Conservation (phyloP, 345 rosid species). For the Conringia planisiliqua region DNA sequence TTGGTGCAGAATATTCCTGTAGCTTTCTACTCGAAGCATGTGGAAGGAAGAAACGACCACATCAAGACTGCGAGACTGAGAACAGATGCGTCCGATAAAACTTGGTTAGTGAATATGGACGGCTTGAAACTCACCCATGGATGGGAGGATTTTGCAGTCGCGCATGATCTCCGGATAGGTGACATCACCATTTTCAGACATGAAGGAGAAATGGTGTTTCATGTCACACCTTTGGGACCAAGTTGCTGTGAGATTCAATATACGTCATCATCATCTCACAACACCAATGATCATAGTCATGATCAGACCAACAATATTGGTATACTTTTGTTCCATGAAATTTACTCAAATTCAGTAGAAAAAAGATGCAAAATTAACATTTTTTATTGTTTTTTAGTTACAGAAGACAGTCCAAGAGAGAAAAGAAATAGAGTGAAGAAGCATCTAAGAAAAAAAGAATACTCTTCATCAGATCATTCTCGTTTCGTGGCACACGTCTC, state of each 20-base stretch:
- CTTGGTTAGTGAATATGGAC: constrained; percentile 26
- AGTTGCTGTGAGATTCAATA: constrained; percentile 24
- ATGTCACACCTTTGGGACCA: constrained; percentile 29
- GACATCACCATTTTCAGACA: constrained; percentile 22
- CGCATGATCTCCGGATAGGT: constrained; percentile 26
- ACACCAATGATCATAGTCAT: background rate
- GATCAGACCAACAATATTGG: constrained; percentile 1
- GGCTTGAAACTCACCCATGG: constrained; percentile 18
- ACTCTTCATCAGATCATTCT: background rate
- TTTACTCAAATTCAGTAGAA: background rate
- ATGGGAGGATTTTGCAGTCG: constrained; percentile 22
- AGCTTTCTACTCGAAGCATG: constrained; percentile 12
- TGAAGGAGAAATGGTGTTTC: constrained; percentile 27
- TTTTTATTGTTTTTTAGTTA: background rate
- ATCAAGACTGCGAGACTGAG: constrained; percentile 14
- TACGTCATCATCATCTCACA: constrained; percentile 10
- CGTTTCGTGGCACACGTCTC: constrained; percentile 14
- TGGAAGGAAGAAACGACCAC: constrained; percentile 13
- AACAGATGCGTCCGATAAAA: constrained; percentile 8
- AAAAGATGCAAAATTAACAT: background rate
- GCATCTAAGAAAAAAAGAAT: background rate
- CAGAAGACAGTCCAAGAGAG: background rate
- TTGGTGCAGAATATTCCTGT: constrained; percentile 25
- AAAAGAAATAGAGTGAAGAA: constrained; percentile 17
- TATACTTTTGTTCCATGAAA: background rate